Evolutionary conservation across 164 flowering plant genomes (phyloP).

Genomic region (Tetracentron sinense): DNA sequence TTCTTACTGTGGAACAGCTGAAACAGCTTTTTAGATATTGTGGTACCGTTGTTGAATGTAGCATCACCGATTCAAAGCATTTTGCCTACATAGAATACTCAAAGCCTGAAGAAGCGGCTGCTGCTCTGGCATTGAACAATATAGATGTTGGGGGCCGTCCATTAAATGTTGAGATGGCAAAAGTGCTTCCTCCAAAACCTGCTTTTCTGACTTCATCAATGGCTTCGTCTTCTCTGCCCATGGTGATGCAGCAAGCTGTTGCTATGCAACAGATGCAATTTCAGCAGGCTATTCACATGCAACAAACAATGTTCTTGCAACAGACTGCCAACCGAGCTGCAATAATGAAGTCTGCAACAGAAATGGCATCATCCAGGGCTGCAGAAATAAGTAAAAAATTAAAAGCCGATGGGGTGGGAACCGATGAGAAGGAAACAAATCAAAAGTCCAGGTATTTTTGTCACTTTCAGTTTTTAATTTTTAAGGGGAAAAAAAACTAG

Average conservation of each 20-base stretch:
- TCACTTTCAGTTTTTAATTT: not conserved
- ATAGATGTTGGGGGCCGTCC: conserved; percentile 96
- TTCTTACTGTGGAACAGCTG: conserved; percentile 84
- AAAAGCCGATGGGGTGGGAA: conserved; percentile 69
- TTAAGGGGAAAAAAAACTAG: not conserved
- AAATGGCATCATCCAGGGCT: conserved; percentile 92
- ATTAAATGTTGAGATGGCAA: conserved; percentile 99
- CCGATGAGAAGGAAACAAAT: conserved; percentile 46
- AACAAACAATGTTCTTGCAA: conserved; percentile 83
- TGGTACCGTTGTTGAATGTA: conserved; percentile 91
- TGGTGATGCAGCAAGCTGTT: conserved; percentile 98
- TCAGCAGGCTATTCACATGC: conserved; percentile 96
- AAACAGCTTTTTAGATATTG: conserved; percentile 83
- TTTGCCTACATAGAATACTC: conserved; percentile 91
- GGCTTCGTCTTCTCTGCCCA: conserved; percentile 69
- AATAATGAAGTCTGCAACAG: conserved; percentile 91
- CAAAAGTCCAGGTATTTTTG: conserved; percentile 55
- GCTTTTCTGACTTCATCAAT: conserved; percentile 33
- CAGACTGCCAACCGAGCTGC: conserved; percentile 97
- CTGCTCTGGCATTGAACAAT: conserved; percentile 86
- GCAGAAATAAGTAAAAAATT: conserved; percentile 89
- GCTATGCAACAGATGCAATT: conserved; percentile 99
- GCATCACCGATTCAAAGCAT: conserved; percentile 89
- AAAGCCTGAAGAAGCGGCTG: conserved; percentile 94
- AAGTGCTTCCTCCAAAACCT: conserved; percentile 78